A percentile compares a stretch with the other conserved stretches of the same genome.
These are phyloP conservation scores for Babesia caballi DNA, from an alignment of 169 alveolate genomes.

Conservation along the genomic window DNA sequence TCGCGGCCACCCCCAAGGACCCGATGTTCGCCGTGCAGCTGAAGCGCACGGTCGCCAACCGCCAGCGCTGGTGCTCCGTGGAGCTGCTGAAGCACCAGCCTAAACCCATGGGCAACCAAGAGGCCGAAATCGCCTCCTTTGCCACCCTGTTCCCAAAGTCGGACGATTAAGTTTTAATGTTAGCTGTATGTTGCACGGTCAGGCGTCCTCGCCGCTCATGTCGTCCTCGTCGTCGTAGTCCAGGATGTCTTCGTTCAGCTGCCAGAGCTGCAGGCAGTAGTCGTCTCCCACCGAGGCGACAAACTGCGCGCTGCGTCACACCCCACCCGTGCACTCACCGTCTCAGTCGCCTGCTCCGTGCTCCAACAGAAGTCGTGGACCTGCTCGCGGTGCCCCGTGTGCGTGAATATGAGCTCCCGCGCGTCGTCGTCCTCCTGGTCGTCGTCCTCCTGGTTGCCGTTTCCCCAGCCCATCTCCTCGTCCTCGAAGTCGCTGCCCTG, in stretches of 20 bases:
- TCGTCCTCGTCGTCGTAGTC: slow-evolving; percentile 41
- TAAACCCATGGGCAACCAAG: neutral
- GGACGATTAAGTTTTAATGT: neutral
- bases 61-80: neutral
- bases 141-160: neutral
- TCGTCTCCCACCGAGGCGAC: slow-evolving; percentile 66
- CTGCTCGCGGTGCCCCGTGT: slow-evolving; percentile 61
- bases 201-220: neutral
- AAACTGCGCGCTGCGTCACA: neutral
- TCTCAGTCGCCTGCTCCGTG: slow-evolving; percentile 22
- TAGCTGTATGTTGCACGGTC: neutral
- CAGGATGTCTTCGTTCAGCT: slow-evolving; percentile 39
- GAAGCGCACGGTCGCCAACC: neutral
- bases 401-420: slow-evolving; percentile 59
- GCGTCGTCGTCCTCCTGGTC: slow-evolving; percentile 49
- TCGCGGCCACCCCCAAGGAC: neutral
- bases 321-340: neutral
- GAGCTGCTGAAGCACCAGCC: slow-evolving; percentile 10
- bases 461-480: neutral
- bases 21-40: neutral
- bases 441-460: slow-evolving; percentile 12
- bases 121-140: neutral
- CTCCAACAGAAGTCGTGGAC: slow-evolving; percentile 67
- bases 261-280: slow-evolving; percentile 64
- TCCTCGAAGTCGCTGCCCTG: slow-evolving; percentile 19